Evolutionary conservation across 2,329 filamentous ascomycete genomes (phyloP), one percentile per base, ranked within the genome.

Genomic region (Pseudogymnoascus sp.): DNA sequence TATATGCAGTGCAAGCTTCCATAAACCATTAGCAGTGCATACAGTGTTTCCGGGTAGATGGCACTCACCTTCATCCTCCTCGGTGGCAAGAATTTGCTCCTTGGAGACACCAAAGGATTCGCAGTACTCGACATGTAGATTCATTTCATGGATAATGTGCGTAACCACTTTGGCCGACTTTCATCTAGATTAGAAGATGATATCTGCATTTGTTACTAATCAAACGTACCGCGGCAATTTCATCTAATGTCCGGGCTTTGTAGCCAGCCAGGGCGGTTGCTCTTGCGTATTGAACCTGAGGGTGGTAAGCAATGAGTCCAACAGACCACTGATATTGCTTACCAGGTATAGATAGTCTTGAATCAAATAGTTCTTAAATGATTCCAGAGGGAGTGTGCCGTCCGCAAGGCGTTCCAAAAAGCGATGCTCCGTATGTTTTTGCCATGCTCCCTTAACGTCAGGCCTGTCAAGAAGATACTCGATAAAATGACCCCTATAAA

Each of bases 281-380:
- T 66, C 93, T 82, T 1, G 92, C 86, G 74, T 96, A 97, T 70
- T 97, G 92, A 54, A 89, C 81, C 87, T 92, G 37, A 4, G 11
- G 17, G 6, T 5, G 11, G 17, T 59, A 7, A 59, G 33, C n/a
- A 59, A 54, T 33, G n/a, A 29, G 15, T 33, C 15, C 29, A 33
- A 21, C 2, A 54, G 4, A 2, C 29, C n/a, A 21, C 8, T 1
- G 29, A 21, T 21, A 4, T 29, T 13, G 70, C 79, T 41, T 68
- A 94, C 89, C 44, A 97, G 77, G 70, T 94, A 97, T 4, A 96
- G 79, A 69, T 97, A 97, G 70, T 97, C 93, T 69, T 97, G 93
- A 8, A 94, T 81, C 61, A 97, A 84, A 71, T 97, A 97, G 39
- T 88, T 82, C 73, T 92, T 94, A 78, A 96, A 97, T 0, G 85